Conservation (phyloP, 192 early-diverging fungal species). For the Endogone sp. region DNA sequence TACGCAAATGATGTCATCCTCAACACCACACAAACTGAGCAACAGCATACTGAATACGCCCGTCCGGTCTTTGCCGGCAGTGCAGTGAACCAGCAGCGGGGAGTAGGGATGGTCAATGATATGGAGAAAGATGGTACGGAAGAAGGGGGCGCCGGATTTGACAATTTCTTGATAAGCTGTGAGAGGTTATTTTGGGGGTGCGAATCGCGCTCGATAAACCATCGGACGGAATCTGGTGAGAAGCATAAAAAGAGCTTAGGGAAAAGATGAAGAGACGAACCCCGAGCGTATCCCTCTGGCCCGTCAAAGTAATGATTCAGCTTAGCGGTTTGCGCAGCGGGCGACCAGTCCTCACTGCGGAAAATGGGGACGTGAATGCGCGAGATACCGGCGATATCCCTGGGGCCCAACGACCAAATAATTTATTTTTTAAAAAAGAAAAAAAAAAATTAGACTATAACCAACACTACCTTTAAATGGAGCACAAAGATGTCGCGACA, state of each 20-base stretch:
- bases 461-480: too few relatives aligned
- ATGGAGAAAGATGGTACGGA: slow-evolving; percentile 40
- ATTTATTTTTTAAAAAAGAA: too few relatives aligned
- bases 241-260: not conserved
- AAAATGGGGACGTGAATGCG: slow-evolving; percentile 49
- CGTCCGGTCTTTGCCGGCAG: slow-evolving; percentile 69
- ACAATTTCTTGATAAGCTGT: slow-evolving; percentile 44
- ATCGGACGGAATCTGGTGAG: not conserved
- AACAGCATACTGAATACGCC: slow-evolving; percentile 57
- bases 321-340: slow-evolving; percentile 45
- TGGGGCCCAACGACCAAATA: slow-evolving; percentile 1
- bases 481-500: too few relatives aligned
- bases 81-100: slow-evolving; percentile 63
- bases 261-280: not conserved
- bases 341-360: slow-evolving; percentile 49
- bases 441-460: too few relatives aligned
- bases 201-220: too few relatives aligned
- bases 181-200: not conserved
- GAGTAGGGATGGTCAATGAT: slow-evolving; percentile 37
- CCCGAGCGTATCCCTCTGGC: slow-evolving; percentile 37
- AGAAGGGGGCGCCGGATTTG: slow-evolving; percentile 34
- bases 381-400: slow-evolving; percentile 30
- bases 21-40: slow-evolving; percentile 56
- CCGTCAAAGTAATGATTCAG: slow-evolving; percentile 55
- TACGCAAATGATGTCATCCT: slow-evolving; percentile 63